Evolutionary conservation across 2,329 filamentous ascomycete species (phyloP).

Genomic region (Fusarium sp.): DNA sequence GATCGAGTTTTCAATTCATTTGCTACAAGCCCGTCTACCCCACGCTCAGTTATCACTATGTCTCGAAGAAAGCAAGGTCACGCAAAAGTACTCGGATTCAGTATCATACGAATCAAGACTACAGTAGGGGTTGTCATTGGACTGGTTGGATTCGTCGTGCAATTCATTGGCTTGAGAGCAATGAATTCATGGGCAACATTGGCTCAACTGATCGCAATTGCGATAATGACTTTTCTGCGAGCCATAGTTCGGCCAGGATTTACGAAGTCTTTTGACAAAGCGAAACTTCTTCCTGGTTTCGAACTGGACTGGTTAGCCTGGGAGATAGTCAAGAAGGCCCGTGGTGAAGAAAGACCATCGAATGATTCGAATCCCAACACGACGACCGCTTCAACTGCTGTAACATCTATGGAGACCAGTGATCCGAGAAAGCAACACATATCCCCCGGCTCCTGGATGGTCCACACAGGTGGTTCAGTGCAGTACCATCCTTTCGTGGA

Average conservation of each 20-base stretch:
- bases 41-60: not conserved
- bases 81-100: not conserved
- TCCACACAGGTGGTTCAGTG: too few relatives aligned
- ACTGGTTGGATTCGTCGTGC: not conserved
- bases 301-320: constrained; percentile 10
- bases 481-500: too few relatives aligned
- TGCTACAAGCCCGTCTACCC: constrained; percentile 14
- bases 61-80: not conserved
- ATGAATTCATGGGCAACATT: constrained; percentile 17
- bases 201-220: not conserved
- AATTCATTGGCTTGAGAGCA: constrained; percentile 12
- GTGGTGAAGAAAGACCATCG: too few relatives aligned
- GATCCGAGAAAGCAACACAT: too few relatives aligned
- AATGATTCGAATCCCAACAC: too few relatives aligned
- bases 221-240: not conserved
- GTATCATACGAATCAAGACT: too few relatives aligned
- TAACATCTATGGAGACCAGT: too few relatives aligned
- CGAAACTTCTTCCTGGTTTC: not conserved
- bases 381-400: too few relatives aligned
- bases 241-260: constrained; percentile 1
- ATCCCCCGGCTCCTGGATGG: too few relatives aligned
- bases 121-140: not conserved
- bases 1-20: constrained; percentile 48
- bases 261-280: fast-evolving
- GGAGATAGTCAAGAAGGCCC: too few relatives aligned